A percentile compares a stretch with the other conserved stretches of the same genome.
Conservation (phyloP, 768 basidiomycete genomes). For the Hypholoma sublateritium region DNA sequence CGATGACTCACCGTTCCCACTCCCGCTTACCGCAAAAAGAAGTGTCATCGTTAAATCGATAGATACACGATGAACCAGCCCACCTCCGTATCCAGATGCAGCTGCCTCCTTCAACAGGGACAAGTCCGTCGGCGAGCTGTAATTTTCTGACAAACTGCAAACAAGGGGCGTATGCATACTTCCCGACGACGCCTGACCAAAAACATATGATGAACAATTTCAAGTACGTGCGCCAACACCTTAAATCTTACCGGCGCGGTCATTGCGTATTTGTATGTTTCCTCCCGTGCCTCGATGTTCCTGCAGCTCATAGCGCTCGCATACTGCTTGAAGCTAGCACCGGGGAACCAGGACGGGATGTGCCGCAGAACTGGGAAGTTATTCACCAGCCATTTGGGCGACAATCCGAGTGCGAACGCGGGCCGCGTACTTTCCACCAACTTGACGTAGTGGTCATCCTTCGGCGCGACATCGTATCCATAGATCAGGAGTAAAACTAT, state of each 20-base stretch:
- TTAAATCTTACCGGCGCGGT: background rate
- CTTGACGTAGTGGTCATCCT: slow-evolving; percentile 18
- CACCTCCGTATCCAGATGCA: slow-evolving; percentile 1
- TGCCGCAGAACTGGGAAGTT: slow-evolving; percentile 15
- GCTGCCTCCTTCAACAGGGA: background rate
- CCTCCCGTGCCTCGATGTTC: slow-evolving; percentile 1
- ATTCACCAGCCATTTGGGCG: slow-evolving; percentile 6
- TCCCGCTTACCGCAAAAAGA: background rate
- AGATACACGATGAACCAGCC: background rate
- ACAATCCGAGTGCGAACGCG: slow-evolving; percentile 14
- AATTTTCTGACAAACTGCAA: background rate
- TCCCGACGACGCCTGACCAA: background rate
- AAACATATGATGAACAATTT: background rate
- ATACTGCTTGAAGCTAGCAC: slow-evolving; percentile 4
- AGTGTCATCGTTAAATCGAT: background rate
- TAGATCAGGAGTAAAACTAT: slow-evolving; percentile 18
- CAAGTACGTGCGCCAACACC: background rate
- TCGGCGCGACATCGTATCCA: slow-evolving; percentile 16
- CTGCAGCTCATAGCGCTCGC: slow-evolving; percentile 8
- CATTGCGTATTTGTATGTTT: background rate
- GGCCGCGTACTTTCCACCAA: slow-evolving; percentile 27
- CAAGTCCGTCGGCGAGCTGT: background rate
- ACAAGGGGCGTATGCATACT: background rate
- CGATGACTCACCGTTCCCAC: slow-evolving; percentile 1
- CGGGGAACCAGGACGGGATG: slow-evolving; percentile 21